Evolutionary conservation across 2,329 filamentous ascomycete species (phyloP).

Genomic region (Xylariaceae sp.): DNA sequence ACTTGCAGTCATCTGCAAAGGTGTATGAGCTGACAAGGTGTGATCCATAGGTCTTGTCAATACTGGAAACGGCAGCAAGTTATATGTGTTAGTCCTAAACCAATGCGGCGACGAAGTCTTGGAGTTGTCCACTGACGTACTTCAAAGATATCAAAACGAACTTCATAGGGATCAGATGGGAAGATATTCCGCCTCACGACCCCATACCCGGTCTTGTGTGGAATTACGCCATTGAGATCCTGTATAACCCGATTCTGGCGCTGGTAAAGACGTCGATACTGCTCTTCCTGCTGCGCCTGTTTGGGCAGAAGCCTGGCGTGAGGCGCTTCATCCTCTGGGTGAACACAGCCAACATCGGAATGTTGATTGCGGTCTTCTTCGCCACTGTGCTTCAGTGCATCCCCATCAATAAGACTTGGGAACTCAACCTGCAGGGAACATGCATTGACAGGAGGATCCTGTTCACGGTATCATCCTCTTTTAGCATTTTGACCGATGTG

Average conservation of each 20-base stretch:
- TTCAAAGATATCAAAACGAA: slow-evolving; percentile 34
- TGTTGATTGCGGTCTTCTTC: slow-evolving; percentile 38
- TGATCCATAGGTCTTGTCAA: slow-evolving; percentile 28
- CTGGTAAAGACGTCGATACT: slow-evolving; percentile 54
- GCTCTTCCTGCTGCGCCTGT: slow-evolving; percentile 53
- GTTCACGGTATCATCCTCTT: slow-evolving; percentile 45
- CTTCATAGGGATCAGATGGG: slow-evolving; percentile 31
- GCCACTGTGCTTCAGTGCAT: slow-evolving; percentile 50
- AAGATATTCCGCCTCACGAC: slow-evolving; percentile 34
- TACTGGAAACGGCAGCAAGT: slow-evolving; percentile 33
- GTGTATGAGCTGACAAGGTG: slow-evolving; percentile 3
- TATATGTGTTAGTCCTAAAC: slow-evolving; percentile 34
- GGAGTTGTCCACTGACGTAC: slow-evolving; percentile 1
- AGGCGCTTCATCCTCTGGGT: slow-evolving; percentile 42
- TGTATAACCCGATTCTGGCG: slow-evolving; percentile 55
- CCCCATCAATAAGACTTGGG: slow-evolving; percentile 46
- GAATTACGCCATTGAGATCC: slow-evolving; percentile 48
- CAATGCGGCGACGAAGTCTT: background rate
- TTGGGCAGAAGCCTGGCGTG: slow-evolving; percentile 45
- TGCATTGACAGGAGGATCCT: slow-evolving; percentile 45
- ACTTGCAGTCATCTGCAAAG: background rate
- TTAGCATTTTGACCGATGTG: slow-evolving; percentile 52
- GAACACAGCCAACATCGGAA: slow-evolving; percentile 44
- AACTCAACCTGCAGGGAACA: slow-evolving; percentile 28
- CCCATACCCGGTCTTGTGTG: slow-evolving; percentile 36